Evolutionary conservation across 192 early-diverging fungal genomes (phyloP), one percentile per base, ranked within the genome.

Genomic region (Gigaspora rosea): DNA sequence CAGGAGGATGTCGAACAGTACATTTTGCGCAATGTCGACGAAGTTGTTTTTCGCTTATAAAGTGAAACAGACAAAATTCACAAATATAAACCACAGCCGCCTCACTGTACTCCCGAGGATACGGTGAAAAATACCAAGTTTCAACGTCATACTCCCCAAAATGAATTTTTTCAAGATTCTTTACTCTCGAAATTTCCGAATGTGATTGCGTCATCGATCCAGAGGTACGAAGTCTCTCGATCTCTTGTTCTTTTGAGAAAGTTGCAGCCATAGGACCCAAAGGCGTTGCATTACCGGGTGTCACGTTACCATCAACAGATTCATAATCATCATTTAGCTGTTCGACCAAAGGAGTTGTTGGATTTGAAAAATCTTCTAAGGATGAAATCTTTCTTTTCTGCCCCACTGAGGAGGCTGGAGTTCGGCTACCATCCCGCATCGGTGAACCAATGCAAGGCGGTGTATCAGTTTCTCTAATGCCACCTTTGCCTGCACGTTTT

Each of bases 111-210:
- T 98, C 96, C 48, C 87, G 85, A 6, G 98, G 97, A 69, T 98
- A 99, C 0, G 98, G 96, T 47, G 96, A 97, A 88, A 98, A 98
- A 83, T 99, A 99, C 98, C 98, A 99, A 0, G 96, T 90, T 81
- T 97, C 95, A 36, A 98, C 92, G 78, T 94, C 91, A 80, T 91
- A 89, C 81, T 92, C 87, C 49, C 98, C 98, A 83, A 99, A 95
- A 77, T 95, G 89, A 59, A 99, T 96, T 64, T 87, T 78, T 76
- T 96, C 93, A 84, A 99, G 88, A 81, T 98, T 98, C 85, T 98
- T 98, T 77, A 98, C 91, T 9, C 97, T 89, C 6, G 95, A 90
- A 32, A 98, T 90, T 80, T 99, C 98, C 64, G 92, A 89, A n/a
- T 93, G 89, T 66, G 91, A 94, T 83, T 99, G 97, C 1, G 97